Evolutionary conservation across 2,329 filamentous ascomycete species (phyloP), one percentile per base, ranked within the genome.

Genomic region (Diaporthe aspalathi): DNA sequence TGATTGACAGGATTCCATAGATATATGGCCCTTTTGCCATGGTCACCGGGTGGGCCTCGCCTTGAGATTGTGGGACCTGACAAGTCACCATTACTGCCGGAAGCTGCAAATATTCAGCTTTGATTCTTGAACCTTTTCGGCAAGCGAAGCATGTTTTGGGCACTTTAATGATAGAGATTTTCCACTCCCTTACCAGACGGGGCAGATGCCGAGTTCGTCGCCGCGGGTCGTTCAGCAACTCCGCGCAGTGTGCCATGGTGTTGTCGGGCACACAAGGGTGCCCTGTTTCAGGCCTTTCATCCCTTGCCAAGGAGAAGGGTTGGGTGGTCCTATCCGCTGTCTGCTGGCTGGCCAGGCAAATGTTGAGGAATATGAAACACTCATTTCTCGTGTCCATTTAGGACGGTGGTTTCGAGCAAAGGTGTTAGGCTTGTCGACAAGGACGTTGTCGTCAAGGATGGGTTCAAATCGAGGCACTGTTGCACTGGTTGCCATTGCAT

Each of bases 351-450:
- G 29, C 20, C 62, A 8, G 32, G 63, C 57, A 63, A 57, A 27
- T 24, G 60, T 65, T 65, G 54, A 65, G 71, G 32, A 20, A 43
- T 47, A 71, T 73, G 68, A 71, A 71, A 73, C 71, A 67, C 68
- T 47, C 71, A 70, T 71, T 71, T 73, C 71, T 73, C 71, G 71
- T 73, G 71, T 73, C 71, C 71, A 70, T 54, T 38, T 22, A 22
- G 47, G 49, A 38, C 53, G 68, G 68, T 22, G 47, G 71, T 73
- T 73, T 73, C 71, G 68, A 71, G 49, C 57, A 9, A 24, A 32
- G 63, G 71, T 32, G 45, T 52, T 65, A 35, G 22, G 24, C 32
- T 17, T 12, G n/a, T 40, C 53, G 40, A 45, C 54, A 65, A n/a
- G 62, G 29, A 27, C n/a, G 14, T 50, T 22, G 22, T 49, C 6